Percentiles rank a stretch among this genome's conserved stretches.
phyloP scores from a whole-genome alignment of 2,329 filamentous ascomycete species.

The Hypoxylon sp. region DNA sequence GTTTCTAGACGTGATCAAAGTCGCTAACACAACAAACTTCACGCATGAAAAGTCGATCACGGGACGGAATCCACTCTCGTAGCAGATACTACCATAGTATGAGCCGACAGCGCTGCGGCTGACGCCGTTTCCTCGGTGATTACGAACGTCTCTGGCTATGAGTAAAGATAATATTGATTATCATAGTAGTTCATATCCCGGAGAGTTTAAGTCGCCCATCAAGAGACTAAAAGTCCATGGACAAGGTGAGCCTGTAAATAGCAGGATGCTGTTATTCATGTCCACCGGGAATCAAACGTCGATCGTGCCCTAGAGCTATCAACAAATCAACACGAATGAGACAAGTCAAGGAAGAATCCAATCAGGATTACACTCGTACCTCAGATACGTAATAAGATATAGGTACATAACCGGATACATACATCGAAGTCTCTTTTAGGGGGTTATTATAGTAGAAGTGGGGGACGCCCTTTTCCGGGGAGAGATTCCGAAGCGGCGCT shows the following conservation, averaged over 20 bases:
- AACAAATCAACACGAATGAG: slow-evolving; percentile 21
- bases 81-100: slow-evolving; percentile 21
- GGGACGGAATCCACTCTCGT: slow-evolving; percentile 32
- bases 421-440: slow-evolving; percentile 11
- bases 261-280: slow-evolving; percentile 11
- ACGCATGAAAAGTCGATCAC: slow-evolving; percentile 42
- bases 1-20: slow-evolving; percentile 9
- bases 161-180: slow-evolving; percentile 15
- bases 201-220: background rate
- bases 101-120: slow-evolving; percentile 16
- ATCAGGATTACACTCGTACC: slow-evolving; percentile 1
- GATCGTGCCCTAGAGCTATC: slow-evolving; percentile 14
- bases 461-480: slow-evolving; percentile 37
- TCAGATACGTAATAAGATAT: slow-evolving; percentile 23
- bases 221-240: background rate
- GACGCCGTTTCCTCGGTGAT: slow-evolving; percentile 10
- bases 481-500: slow-evolving; percentile 39
- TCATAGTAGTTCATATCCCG: slow-evolving; percentile 15
- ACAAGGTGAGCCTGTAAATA: slow-evolving; percentile 11
- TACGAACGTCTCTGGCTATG: slow-evolving; percentile 16
- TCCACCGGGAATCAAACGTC: slow-evolving; percentile 28
- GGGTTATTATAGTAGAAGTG: slow-evolving; percentile 27
- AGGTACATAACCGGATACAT: slow-evolving; percentile 18
- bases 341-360: slow-evolving; percentile 12
- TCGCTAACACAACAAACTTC: slow-evolving; percentile 12